Base-by-base conservation (phyloP, 2,329 filamentous ascomycete species). In the Calonectria hongkongensis region DNA sequence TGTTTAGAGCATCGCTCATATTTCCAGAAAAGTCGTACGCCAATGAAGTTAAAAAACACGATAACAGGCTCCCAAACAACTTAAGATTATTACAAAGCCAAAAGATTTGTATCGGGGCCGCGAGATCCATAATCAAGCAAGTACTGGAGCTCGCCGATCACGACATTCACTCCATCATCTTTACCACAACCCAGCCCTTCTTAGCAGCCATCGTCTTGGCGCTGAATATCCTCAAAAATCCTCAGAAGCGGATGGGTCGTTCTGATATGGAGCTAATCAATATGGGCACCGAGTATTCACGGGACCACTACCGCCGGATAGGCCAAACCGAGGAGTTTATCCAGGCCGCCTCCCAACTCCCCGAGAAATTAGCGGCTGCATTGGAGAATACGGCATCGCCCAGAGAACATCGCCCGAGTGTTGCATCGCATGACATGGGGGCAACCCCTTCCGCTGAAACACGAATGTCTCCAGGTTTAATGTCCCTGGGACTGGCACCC, bases 241-340 rank as follows among this genome's bases (percentile, higher is more conserved):
- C 76, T 1, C 76, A 78, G 18, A 78, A 78, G 39, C 68, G 76
- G 0, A 78, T 78, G 76, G 76, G 76, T 0, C 76, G 76, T 2
- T 78, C 76, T 5, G 76, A 78, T 13, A 73, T 75, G 7, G 76
- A 78, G 4, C 74, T 78, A 16, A 73, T 78, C 0, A 67, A 71
- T 6, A 78, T 47, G 8, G 76, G 68, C 0, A 71, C 73, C 0
- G 76, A 78, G 2, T 76, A 74, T 4, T 68, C 68, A 2, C 73
- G 74, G 6, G 76, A 78, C 1, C 75, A 67, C 12, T 78, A 76
- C 54, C 70, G 48, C 4, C 64, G 50, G 0, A 66, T 71, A 15
- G 76, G 76, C 0, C 76, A 78, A 12, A 71, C 71, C 6, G 71
- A 63, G 6, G 71, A 76, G 9, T 76, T 78, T 12, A 60, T 77